Base-by-base conservation (phyloP, 768 basidiomycete genomes). In the Trichaptum fuscoviolaceum region DNA sequence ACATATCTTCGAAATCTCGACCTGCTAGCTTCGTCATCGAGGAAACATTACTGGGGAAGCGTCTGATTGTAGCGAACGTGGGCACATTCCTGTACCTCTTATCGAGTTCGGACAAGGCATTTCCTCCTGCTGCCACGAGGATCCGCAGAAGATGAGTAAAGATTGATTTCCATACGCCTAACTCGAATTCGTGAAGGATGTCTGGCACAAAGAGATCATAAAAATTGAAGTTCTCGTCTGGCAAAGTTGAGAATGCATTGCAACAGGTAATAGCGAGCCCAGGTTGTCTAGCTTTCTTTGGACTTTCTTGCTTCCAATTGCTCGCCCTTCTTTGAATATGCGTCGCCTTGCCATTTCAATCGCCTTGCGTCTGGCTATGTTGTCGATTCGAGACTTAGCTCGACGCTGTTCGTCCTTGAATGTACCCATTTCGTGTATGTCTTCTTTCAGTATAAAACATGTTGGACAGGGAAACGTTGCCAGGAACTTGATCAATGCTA, bases 101-200 rank as follows among this genome's bases (percentile, higher is more conserved):
- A 12, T 52, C 15, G 42, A 52, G 42, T 3, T 52, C 42, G 5
- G 42, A 6, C 5, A 52, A 4, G 2, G 42, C 12, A 12, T 20
- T 52, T 4, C 42, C 42, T 52, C 42, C 42, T 52, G 5, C 6
- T 52, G 42, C 42, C 2, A 52, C 25, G 0, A 82, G 62, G 1
- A 83, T 71, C 0, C 74, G 71, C 0, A 82, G 64, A 0, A 82
- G 70, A 42, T 84, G 82, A 0, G 68, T 74, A 30, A 82, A 74
- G 0, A 80, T 27, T 0, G 67, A 57, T 62, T 81, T 80, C 73
- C 79, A 82, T 0, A 77, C 71, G 0, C 82, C 80, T 0, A 82
- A 68, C 63, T 82, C 78, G 35, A 79, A 73, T 57, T 82, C 78
- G 42, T 82, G 81, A 66, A 83, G 58, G 18, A 82, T 67, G 62